Base-by-base conservation (phyloP, 441 rosid genomes). In the Croton laevigatus region DNA sequence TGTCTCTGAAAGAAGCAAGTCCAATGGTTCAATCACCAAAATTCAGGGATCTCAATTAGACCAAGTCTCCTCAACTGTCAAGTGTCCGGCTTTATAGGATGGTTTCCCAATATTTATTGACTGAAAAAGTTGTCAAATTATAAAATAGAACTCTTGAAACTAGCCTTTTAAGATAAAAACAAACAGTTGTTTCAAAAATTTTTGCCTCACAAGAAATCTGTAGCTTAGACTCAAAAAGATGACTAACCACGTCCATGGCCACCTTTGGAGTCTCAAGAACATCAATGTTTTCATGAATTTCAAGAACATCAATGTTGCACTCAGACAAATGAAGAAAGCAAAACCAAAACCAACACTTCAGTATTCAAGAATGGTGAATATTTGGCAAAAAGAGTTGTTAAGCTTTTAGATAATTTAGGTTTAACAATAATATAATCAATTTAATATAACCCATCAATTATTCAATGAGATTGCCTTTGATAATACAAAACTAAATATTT, bases 21-120 rank as follows among this genome's bases (percentile, higher is more conserved):
- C 36, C 69, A 51, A 66, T n/a, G n/a, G 51, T 17, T 51, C 37
- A 51, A 65, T 48, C 44, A 48, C 68, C 68, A 48, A 48, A 16
- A 48, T 16, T 65, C 32, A n/a, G 40, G 20, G 3, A 65, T 27
- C 57, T 32, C 8, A 17, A 1, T 3, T 48, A 32, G 20, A 0
- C 4, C 57, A 14, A 65, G 16, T 32, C 68, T 22, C 57, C 49
- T 4, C 2, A 48, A 13, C 7, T 4, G 51, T 65, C 23, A 17
- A 48, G 14, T 23, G 8, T 19, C 2, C 5, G 44, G 8, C 57
- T n/a, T 53, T 53, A 7, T 32, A 34, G 11, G 36, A 27, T 65
- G 57, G 42, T 64, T 65, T 46, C 40, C 7, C 14, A 19, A 48
- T 45, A 63, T 20, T 63, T 44, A 19, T 44, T 8, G 6, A 0